Conservation (phyloP, 2,329 filamentous ascomycete genomes). For the Chaetomiaceae sp. region DNA sequence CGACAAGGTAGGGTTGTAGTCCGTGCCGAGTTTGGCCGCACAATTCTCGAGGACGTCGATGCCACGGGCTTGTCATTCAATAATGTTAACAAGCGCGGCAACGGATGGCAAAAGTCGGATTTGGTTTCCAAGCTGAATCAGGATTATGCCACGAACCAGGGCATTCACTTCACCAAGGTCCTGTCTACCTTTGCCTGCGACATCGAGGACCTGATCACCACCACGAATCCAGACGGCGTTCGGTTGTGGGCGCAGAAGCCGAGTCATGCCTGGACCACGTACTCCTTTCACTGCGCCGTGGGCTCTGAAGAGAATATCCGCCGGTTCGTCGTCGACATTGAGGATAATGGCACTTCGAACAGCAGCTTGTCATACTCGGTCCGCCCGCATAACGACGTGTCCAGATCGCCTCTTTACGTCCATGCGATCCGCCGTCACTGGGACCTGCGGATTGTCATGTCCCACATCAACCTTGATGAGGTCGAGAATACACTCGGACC, state of each 20-base stretch:
- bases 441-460: conserved; percentile 29
- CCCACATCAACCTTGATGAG: conserved; percentile 19
- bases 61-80: conserved; percentile 26
- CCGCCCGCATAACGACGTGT: conserved; percentile 11
- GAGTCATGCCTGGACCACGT: conserved; percentile 15
- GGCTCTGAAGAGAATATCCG: background rate
- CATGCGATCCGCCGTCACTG: conserved; percentile 31
- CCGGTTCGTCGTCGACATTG: conserved; percentile 20
- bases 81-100: conserved; percentile 11
- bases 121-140: conserved; percentile 20
- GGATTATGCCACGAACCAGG: conserved; percentile 9
- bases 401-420: conserved; percentile 12
- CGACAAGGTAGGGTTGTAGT: conserved; percentile 24
- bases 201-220: conserved; percentile 20
- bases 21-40: conserved; percentile 29
- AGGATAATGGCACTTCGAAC: conserved; percentile 9
- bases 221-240: conserved; percentile 3
- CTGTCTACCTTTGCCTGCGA: conserved; percentile 28
- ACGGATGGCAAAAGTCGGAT: conserved; percentile 24
- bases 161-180: conserved; percentile 28
- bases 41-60: conserved; percentile 24
- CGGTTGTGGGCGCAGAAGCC: conserved; percentile 21
- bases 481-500: conserved; percentile 21
- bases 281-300: conserved; percentile 18
- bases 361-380: conserved; percentile 24